Base-by-base conservation (phyloP, 2,329 filamentous ascomycete genomes). In the Coniochaeta prunicola region DNA sequence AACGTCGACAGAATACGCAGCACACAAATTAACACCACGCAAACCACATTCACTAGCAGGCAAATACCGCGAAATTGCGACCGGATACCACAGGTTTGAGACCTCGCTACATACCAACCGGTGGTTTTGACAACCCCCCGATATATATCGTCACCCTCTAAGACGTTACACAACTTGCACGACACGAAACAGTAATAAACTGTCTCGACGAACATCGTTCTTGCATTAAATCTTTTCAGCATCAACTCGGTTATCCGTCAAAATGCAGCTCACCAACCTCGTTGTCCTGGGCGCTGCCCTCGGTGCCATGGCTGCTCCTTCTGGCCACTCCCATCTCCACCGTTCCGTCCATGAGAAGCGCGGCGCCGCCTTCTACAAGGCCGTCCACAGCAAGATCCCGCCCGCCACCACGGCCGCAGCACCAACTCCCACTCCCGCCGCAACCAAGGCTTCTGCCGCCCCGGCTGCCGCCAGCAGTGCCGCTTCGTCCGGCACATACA, bases 311-410 rank as follows among this genome's bases (percentile, higher is more conserved):
- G 72, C 71, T 17, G 53, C 30, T 63, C 71, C 72, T 5, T 72
- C 70, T 3, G 69, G 67, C 58, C 71, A 72, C 56, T 79, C 63
- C 58, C 71, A 72, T 63, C 58, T 66, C 21, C 71, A 74, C 66
- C 70, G 68, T 57, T 63, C 62, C 36, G 61, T 61, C 57, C 65
- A 70, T 54, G 64, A 66, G 55, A 68, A 66, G 63, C 63, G 65
- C 19, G 63, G 57, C 45, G 61, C 65, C 21, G 64, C 62, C 53
- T 69, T 68, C 64, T 61, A 66, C 60, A 67, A 67, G 61, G 65
- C 65, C 55, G 53, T 63, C 26, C 63, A 67, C 63, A 65, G 66
- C 59, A 64, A 64, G 33, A 61, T 63, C 53, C 24, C 66, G 9
- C 53, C 65, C 33, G 54, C 65, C 42, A 55, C 59, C 42, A 24